A percentile compares a stretch with the other conserved stretches of the same genome.
Conservation (phyloP, 345 rosid genomes). For the Iberis pinnata region DNA sequence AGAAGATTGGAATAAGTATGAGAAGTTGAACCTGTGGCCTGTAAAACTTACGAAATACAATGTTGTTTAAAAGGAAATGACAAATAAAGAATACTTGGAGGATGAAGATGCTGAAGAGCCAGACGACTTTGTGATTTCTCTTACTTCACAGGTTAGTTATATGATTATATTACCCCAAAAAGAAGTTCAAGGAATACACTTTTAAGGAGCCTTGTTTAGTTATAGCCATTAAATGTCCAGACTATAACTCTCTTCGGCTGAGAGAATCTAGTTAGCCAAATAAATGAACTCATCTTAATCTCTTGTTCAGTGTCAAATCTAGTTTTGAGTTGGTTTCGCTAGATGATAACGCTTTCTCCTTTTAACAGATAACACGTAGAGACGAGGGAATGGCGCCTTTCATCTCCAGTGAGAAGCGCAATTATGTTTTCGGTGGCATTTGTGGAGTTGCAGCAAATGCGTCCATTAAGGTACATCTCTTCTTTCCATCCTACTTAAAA, state of each 20-base stretch:
- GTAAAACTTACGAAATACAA: constrained; percentile 25
- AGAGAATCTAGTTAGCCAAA: constrained; percentile 14
- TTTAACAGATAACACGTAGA: constrained; percentile 71
- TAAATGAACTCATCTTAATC: background rate
- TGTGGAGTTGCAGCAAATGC: constrained; percentile 79
- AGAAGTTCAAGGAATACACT: background rate
- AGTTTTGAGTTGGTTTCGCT: constrained; percentile 15
- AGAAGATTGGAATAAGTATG: constrained; percentile 1
- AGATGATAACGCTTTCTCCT: constrained; percentile 11
- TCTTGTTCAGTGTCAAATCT: constrained; percentile 6
- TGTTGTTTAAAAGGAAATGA: constrained; percentile 68
- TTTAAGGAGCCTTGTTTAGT: constrained; percentile 8
- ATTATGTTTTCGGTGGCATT: constrained; percentile 94
- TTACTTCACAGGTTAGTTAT: constrained; percentile 71
- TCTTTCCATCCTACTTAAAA: background rate
- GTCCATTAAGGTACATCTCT: constrained; percentile 65
- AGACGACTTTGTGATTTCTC: constrained; percentile 84
- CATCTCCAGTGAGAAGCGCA: constrained; percentile 58
- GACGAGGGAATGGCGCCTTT: constrained; percentile 95
- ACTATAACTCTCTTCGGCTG: constrained; percentile 10
- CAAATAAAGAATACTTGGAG: constrained; percentile 74
- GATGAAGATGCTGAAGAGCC: constrained; percentile 98
- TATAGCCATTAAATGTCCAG: constrained; percentile 2
- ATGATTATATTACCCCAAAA: background rate
- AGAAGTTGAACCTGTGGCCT: constrained; percentile 2